These are phyloP conservation scores for Colletotrichum euphorbiae DNA, from an alignment of 2,329 filamentous ascomycete species.

Conservation along the genomic window DNA sequence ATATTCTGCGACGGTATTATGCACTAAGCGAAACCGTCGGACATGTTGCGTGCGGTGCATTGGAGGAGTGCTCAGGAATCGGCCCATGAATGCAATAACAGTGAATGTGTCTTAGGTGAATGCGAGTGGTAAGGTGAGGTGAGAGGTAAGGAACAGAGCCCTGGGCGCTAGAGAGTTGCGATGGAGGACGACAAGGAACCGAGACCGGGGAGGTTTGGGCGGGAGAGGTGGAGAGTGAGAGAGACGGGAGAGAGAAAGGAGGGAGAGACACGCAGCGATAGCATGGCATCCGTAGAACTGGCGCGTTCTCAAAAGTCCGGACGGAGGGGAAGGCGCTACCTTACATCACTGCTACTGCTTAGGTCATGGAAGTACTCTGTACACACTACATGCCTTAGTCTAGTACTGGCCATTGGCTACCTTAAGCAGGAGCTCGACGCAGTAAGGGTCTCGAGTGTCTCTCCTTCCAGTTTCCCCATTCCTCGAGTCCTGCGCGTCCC, in stretches of 20 bases:
- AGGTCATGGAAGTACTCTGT: too few species aligned
- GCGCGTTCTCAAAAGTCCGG: slow-evolving; percentile 13
- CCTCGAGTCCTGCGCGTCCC: not conserved
- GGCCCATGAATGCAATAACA: not conserved
- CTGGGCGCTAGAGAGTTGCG: not conserved
- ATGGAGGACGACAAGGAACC: too few species aligned
- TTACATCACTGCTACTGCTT: too few species aligned
- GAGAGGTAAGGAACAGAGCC: not conserved
- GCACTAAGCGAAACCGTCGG: slow-evolving; percentile 12
- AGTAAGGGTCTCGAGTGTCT: slow-evolving; percentile 30
- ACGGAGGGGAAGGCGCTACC: slow-evolving; percentile 3
- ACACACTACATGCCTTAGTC: too few species aligned
- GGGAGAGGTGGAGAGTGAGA: not conserved
- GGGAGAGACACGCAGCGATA: slow-evolving; percentile 14
- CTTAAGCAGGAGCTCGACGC: slow-evolving; percentile 16
- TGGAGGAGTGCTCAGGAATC: not conserved
- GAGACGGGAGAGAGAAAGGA: too few species aligned
- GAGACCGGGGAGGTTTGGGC: not conserved
- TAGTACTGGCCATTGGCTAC: too few species aligned
- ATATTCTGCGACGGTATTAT: slow-evolving; percentile 24
- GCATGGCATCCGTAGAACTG: slow-evolving; percentile 14
- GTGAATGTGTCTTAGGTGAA: not conserved
- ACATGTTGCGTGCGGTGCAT: slow-evolving; percentile 6
- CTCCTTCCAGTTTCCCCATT: slow-evolving; percentile 4
- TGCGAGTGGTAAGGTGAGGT: not conserved